Evolutionary conservation across 225 moss, liverwort and hornwort genomes (phyloP), one percentile per base, ranked within the genome.

Genomic region (Marchantia polymorpha): DNA sequence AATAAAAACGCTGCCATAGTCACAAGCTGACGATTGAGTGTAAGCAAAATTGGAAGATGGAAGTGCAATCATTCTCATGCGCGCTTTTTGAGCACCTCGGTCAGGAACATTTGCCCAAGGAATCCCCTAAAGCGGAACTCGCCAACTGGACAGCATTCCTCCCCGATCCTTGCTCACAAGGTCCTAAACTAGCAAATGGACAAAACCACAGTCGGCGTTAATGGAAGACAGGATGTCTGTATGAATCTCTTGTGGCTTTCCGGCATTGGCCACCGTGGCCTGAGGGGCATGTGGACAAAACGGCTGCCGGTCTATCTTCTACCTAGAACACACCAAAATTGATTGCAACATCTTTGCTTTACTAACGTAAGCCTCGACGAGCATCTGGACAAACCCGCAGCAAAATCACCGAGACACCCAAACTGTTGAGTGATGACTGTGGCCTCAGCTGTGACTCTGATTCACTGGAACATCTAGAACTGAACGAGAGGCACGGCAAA

Each of bases 41-140:
- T 67, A 67, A 30, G 67, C 67, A 27, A 67, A 67, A 3, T 67
- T 67, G 67, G 67, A 67, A 67, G 30, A 30, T 67, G 4, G 67
- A 29, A 15, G 67, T 27, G 22, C 31, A 67, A 67, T 67, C 67
- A 67, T 67, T 66, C 65, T 66, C 65, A 66, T 26, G 29, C 29
- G 16, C 30, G 67, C 29, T 65, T 67, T 67, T 27, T 67, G 25
- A 31, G 67, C 23, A 61, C 65, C 65, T 30, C 6, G 26, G 11
- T 9, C 27, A 11, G 26, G 8, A 12, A 27, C 12, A 67, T 31
- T 7, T 67, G 67, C 12, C 0, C 29, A 67, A 26, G 26, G 67
- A 29, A 31, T 67, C 30, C n/a, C 30, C 25, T 65, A 27, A 65
- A 65, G 26, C 39, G 22, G 20, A 20, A 69, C 16, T 17, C 19